Conservation (phyloP, 441 rosid species). For the Mallotus repandus region DNA sequence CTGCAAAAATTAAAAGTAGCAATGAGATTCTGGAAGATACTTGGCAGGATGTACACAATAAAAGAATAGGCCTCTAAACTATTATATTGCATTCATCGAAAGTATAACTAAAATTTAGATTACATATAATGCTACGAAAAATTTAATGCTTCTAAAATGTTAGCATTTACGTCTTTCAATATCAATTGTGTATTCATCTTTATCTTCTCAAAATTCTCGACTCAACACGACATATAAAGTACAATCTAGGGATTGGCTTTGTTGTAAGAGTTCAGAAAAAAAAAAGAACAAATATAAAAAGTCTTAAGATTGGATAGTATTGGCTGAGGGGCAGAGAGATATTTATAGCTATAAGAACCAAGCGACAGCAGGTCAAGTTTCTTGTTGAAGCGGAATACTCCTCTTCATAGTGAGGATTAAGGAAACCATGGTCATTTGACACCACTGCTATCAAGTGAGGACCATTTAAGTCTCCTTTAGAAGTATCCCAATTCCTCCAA, state of each 20-base stretch:
- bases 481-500: slow-evolving; percentile 76
- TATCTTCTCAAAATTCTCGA: too few relatives aligned
- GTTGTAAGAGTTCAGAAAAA: background rate
- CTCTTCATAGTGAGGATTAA: slow-evolving; percentile 39
- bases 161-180: too few relatives aligned
- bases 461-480: slow-evolving; percentile 49
- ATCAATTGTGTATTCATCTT: too few relatives aligned
- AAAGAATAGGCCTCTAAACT: background rate
- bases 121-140: too few relatives aligned
- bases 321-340: slow-evolving; percentile 18
- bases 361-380: slow-evolving; percentile 60
- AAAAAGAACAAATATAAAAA: background rate
- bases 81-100: background rate
- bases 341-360: slow-evolving; percentile 58
- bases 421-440: slow-evolving; percentile 53
- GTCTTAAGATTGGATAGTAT: background rate
- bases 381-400: slow-evolving; percentile 57
- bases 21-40: background rate
- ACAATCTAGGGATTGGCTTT: too few relatives aligned
- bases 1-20: slow-evolving; percentile 41
- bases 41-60: background rate
- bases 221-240: too few relatives aligned
- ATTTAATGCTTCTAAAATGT: too few relatives aligned
- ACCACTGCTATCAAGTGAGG: slow-evolving; percentile 72
- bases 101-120: background rate